Evolutionary conservation across 768 basidiomycete genomes (phyloP).

Genomic region (Jaapia argillacea): DNA sequence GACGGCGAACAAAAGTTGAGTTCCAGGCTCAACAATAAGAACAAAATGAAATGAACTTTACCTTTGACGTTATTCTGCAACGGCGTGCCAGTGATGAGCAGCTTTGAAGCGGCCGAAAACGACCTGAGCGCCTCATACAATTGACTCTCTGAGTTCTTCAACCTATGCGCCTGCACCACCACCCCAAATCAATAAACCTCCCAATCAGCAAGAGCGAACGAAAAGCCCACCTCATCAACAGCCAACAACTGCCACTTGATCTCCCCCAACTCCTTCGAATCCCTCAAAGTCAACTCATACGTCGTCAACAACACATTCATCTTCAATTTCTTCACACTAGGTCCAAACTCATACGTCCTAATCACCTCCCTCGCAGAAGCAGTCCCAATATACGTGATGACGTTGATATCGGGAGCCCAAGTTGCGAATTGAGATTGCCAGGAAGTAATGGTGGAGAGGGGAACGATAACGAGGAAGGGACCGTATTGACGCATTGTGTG

Average conservation of each 20-base stretch:
- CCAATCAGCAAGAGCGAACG: not conserved
- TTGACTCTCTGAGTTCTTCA: constrained; percentile 98
- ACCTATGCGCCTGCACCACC: constrained; percentile 69
- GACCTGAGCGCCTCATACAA: constrained; percentile 88
- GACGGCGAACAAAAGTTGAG: not conserved
- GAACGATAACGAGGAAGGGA: constrained; percentile 95
- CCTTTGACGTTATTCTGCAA: constrained; percentile 99
- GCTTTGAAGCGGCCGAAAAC: constrained; percentile 84
- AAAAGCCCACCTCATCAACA: constrained; percentile 92
- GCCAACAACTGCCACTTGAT: constrained; percentile 97
- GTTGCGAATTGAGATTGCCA: constrained; percentile 93
- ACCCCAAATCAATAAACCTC: not conserved
- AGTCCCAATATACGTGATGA: constrained; percentile 93
- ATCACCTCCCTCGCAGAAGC: constrained; percentile 84
- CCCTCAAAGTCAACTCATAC: constrained; percentile 90
- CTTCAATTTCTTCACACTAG: constrained; percentile 81
- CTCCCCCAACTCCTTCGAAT: constrained; percentile 77
- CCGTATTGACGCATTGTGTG: constrained; percentile 90
- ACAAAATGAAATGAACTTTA: too few relatives aligned
- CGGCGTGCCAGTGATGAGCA: constrained; percentile 97
- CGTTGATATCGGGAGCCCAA: constrained; percentile 96
- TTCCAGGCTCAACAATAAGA: too few relatives aligned
- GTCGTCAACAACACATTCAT: constrained; percentile 97
- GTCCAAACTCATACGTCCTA: constrained; percentile 85
- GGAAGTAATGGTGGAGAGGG: constrained; percentile 93